Conservation (phyloP, 306 rosid genomes). For the Pterocarpus macrocarpus region DNA sequence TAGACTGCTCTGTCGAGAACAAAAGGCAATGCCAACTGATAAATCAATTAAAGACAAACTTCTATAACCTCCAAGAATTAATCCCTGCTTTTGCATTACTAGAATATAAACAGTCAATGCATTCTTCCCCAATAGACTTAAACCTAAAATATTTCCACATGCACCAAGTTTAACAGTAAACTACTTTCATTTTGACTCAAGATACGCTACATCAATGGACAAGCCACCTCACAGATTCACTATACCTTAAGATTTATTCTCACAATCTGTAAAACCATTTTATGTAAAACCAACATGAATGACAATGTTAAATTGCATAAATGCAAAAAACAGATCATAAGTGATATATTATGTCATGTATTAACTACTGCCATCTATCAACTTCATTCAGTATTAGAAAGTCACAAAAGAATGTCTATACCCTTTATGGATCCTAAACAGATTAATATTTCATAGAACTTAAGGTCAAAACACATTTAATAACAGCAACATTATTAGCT, state of each 20-base stretch:
- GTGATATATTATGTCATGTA: not conserved
- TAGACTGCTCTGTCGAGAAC: too few relatives aligned
- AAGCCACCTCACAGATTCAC: not conserved
- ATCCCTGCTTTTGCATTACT: not conserved
- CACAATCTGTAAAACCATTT: not conserved
- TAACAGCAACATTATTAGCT: conserved; percentile 25
- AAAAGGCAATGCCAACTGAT: too few relatives aligned
- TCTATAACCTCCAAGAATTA: too few relatives aligned
- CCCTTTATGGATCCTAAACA: conserved; percentile 19
- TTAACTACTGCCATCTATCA: conserved; percentile 11
- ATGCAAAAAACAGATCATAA: not conserved
- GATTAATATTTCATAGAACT: conserved; percentile 20
- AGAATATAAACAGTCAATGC: not conserved
- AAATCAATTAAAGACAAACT: too few relatives aligned
- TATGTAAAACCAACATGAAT: conserved; percentile 5
- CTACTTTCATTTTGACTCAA: not conserved
- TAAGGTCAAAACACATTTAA: conserved; percentile 17
- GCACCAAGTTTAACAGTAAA: too few relatives aligned
- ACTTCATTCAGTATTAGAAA: conserved; percentile 24
- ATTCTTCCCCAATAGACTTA: not conserved
- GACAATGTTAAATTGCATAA: not conserved
- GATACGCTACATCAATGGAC: not conserved
- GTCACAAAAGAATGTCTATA: conserved; percentile 9
- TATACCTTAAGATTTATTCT: not conserved
- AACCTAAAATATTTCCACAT: too few relatives aligned